Evolutionary conservation across 768 basidiomycete species (phyloP).

Genomic region (Zangia roseola): DNA sequence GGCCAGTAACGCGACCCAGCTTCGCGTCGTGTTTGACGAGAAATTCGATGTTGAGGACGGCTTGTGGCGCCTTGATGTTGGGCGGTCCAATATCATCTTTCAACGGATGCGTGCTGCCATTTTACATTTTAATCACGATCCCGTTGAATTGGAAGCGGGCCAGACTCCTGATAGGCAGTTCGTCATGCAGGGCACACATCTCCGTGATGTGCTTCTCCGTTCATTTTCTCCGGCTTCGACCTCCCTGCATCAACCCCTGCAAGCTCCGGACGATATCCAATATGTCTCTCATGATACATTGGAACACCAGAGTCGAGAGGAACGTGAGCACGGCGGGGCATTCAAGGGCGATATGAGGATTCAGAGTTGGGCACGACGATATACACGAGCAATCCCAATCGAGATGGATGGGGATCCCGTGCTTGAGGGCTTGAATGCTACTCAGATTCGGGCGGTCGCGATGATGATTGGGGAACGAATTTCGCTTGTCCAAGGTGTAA

Average conservation of each 20-base stretch:
- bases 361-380: conserved; percentile 77
- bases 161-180: conserved; percentile 42
- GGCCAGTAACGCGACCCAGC: conserved; percentile 45
- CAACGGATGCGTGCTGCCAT: conserved; percentile 73
- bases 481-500: conserved; percentile 84
- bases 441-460: conserved; percentile 82
- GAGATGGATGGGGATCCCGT: conserved; percentile 76
- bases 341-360: conserved; percentile 76
- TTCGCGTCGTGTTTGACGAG: conserved; percentile 59
- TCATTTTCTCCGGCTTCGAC: conserved; percentile 42
- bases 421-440: conserved; percentile 60
- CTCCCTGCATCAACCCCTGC: conserved; percentile 32
- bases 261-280: conserved; percentile 39
- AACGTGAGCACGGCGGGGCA: conserved; percentile 38
- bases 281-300: conserved; percentile 38
- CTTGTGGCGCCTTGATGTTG: conserved; percentile 70
- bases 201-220: conserved; percentile 69
- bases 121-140: conserved; percentile 52
- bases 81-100: conserved; percentile 61
- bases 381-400: conserved; percentile 57
- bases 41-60: conserved; percentile 44
- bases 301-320: conserved; percentile 35
- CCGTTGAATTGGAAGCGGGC: conserved; percentile 37
- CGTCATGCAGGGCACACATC: conserved; percentile 65
- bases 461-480: conserved; percentile 80